Conservation (phyloP, 2,329 filamentous ascomycete species). For the Aspergillus eucalypticola region DNA sequence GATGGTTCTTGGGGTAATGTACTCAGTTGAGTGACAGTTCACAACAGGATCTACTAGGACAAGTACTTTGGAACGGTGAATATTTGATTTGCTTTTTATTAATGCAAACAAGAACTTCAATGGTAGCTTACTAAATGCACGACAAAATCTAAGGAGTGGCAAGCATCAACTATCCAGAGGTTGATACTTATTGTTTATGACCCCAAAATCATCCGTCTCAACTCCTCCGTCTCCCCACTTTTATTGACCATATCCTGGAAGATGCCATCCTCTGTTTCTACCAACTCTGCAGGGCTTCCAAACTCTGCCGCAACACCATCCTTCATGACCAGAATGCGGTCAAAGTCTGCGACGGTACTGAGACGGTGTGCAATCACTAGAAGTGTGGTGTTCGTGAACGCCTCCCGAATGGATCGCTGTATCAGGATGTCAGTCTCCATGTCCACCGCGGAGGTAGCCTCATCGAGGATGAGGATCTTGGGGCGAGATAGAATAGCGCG, state of each 20-base stretch:
- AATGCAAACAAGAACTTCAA: no score
- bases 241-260: constrained; percentile 1
- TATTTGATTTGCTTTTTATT: no score
- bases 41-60: no score
- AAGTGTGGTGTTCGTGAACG: constrained; percentile 67
- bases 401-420: constrained; percentile 71
- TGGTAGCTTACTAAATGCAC: no score
- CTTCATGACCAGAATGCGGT: constrained; percentile 70
- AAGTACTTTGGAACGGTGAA: no score
- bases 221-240: neutral
- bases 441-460: constrained; percentile 77
- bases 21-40: no score
- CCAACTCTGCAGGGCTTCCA: constrained; percentile 64
- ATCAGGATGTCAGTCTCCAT: constrained; percentile 75
- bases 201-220: neutral
- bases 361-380: constrained; percentile 75
- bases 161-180: no score
- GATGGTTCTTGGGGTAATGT: no score
- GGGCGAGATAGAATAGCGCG: constrained; percentile 65
- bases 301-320: constrained; percentile 70
- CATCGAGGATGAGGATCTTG: constrained; percentile 77
- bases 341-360: constrained; percentile 76
- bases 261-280: constrained; percentile 27
- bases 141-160: no score
- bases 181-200: no score